Evolutionary conservation across 441 rosid species (phyloP).

Genomic region (Erysimum cheiri): DNA sequence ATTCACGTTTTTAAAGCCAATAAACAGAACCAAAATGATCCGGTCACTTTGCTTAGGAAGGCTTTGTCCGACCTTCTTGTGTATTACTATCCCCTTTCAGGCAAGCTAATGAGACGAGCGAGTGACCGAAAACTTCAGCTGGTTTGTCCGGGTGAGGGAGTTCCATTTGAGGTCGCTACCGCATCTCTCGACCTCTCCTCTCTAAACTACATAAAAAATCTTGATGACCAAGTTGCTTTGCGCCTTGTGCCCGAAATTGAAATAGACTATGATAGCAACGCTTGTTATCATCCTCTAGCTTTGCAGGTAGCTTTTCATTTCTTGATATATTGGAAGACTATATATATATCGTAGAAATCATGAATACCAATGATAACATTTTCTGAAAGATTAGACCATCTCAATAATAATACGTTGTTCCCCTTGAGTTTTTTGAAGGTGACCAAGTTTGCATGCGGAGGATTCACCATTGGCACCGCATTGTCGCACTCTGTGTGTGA

Average conservation of each 20-base stretch:
- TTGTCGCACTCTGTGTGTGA: conserved; percentile 55
- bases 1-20: conserved; percentile 48
- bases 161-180: conserved; percentile 24
- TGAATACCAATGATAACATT: too few species aligned
- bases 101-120: conserved; percentile 10
- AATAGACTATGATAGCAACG: conserved; percentile 6
- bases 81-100: conserved; percentile 34
- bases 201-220: conserved; percentile 45
- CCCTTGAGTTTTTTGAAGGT: not conserved
- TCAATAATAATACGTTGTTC: too few species aligned
- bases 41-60: conserved; percentile 28
- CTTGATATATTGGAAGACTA: not conserved
- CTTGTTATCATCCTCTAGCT: conserved; percentile 51
- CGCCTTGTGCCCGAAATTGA: conserved; percentile 42
- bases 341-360: too few species aligned
- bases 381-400: not conserved
- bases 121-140: conserved; percentile 24
- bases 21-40: conserved; percentile 13
- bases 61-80: conserved; percentile 42
- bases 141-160: conserved; percentile 30
- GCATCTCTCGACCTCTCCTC: conserved; percentile 41
- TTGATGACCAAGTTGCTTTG: conserved; percentile 42
- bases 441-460: conserved; percentile 52
- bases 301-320: conserved; percentile 47
- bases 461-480: conserved; percentile 59